Evolutionary conservation across 768 basidiomycete genomes (phyloP), one percentile per base, ranked within the genome.

Genomic region (Hericium coralloides): DNA sequence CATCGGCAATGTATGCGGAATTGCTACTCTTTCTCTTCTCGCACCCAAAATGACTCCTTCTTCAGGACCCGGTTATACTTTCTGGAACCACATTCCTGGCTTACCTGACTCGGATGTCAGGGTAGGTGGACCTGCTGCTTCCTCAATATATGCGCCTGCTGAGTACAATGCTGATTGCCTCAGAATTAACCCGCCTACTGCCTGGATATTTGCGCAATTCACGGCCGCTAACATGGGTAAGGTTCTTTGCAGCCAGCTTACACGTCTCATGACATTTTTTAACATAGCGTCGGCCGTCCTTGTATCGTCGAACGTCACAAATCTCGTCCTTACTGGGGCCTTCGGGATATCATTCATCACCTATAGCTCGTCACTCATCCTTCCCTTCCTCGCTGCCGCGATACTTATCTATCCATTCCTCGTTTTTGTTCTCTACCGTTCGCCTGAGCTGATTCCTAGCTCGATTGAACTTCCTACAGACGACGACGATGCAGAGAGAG

Each of bases 291-390:
- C 76, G 17, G 76, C 76, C 17, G 73, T 81, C 0, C 72, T 83
- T 7, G 91, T 97, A 51, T 86, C 92, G 2, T 89, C 88, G 0
- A 98, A 98, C 66, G 92, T 91, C 2, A 98, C 95, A 1, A 98
- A 98, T 65, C 85, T 97, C 20, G 88, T 98, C 49, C 83, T 97
- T 22, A 89, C 91, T 52, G 92, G 91, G 54, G 91, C 92, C 0
- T 93, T 97, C 67, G 66, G 74, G 4, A 77, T 95, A 49, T 85
- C 87, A 51, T 89, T 90, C 60, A 79, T 81, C 9, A 81, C 82
- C 0, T 94, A 88, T 70, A 89, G 88, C 0, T 88, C 86, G 0
- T 92, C 92, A 70, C 82, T 87, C 15, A 85, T 90, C 51, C 73
- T 95, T 12, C 92, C 93, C 0, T 89, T 92, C 64, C 66, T 95